Evolutionary conservation across 805 yeast species (phyloP).

Genomic region (Schwanniomyces sp.): DNA sequence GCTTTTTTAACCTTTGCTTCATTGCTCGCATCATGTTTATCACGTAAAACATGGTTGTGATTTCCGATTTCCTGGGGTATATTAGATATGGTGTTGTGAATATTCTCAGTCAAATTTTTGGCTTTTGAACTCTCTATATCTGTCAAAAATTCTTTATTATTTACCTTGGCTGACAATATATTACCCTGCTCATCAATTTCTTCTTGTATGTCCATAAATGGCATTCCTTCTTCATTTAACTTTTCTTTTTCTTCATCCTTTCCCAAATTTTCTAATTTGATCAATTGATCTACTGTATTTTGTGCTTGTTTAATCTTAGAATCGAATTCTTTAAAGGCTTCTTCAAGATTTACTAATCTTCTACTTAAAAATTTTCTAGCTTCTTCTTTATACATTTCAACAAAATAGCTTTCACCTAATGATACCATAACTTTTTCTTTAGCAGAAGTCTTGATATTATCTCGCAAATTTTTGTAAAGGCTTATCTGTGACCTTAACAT

Average conservation of each 20-base stretch:
- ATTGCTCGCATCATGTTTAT: no score
- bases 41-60: no score
- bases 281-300: constrained; percentile 25
- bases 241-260: constrained; percentile 6
- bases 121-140: background rate
- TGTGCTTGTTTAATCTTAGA: constrained; percentile 40
- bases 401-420: constrained; percentile 44
- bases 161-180: constrained; percentile 40
- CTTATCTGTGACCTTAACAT: constrained; percentile 4
- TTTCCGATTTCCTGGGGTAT: no score
- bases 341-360: constrained; percentile 25
- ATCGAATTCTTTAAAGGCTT: constrained; percentile 42
- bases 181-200: constrained; percentile 79
- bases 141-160: constrained; percentile 11
- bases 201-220: constrained; percentile 81
- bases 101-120: no score
- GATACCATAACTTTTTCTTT: constrained; percentile 21
- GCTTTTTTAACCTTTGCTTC: background rate
- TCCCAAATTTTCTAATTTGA: constrained; percentile 7
- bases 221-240: constrained; percentile 49
- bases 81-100: no score
- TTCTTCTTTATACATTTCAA: constrained; percentile 24
- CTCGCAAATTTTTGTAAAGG: constrained; percentile 2
- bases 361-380: constrained; percentile 28
- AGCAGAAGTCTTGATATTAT: background rate